Evolutionary conservation across 2,329 filamentous ascomycete species (phyloP).

Genomic region (Ceratocystis destructans): DNA sequence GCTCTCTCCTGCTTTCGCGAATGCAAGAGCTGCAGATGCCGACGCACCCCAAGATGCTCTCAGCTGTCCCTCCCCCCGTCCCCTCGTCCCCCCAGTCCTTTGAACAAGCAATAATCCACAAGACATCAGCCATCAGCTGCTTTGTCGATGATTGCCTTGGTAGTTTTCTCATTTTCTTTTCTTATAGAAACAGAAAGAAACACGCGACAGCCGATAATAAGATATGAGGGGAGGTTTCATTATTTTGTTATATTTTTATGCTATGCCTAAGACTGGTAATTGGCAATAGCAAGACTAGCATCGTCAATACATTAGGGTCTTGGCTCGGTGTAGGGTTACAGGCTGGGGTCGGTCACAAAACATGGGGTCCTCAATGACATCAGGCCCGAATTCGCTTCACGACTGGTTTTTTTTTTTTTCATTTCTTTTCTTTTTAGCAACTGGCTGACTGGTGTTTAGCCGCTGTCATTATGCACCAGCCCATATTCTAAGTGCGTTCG

Average conservation of each 20-base stretch:
- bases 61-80: not conserved
- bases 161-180: not conserved
- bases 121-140: not conserved
- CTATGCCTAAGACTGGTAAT: too few relatives aligned
- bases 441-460: not conserved
- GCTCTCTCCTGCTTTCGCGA: conserved; percentile 14
- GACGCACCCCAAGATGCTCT: not conserved
- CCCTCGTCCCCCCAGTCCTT: not conserved
- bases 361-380: too few relatives aligned
- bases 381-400: too few relatives aligned
- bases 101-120: too few relatives aligned
- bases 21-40: conserved; percentile 6
- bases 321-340: fast-evolving
- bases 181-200: too few relatives aligned
- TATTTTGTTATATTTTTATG: too few relatives aligned
- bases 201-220: too few relatives aligned
- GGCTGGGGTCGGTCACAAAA: too few relatives aligned
- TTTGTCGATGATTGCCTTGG: not conserved
- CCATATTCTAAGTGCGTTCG: not conserved
- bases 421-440: not conserved
- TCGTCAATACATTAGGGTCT: too few relatives aligned
- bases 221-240: too few relatives aligned
- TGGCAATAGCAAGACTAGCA: too few relatives aligned
- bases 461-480: not conserved
- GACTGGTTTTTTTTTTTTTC: not conserved